Evolutionary conservation across 768 basidiomycete genomes (phyloP), one percentile per base, ranked within the genome.

Genomic region (Chalciporus pseudorubinellus): DNA sequence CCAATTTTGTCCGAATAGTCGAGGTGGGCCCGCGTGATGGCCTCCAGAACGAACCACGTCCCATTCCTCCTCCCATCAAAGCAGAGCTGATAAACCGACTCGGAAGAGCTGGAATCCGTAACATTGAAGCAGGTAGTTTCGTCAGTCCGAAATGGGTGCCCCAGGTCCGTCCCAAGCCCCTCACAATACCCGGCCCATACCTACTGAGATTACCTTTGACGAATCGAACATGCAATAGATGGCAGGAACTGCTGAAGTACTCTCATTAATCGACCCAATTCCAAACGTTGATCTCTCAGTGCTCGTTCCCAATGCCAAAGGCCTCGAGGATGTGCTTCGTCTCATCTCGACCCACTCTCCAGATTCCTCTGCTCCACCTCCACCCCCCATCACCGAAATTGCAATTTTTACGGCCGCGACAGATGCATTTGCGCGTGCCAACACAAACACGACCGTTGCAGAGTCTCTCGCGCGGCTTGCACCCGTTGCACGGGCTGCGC

Each of bases 141-240:
- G 93, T 95, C 51, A 90, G 90, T 67, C 89, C 89, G 0, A 93
- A 92, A 69, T 92, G 92, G 88, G 88, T 95, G 21, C 93, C 92
- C 0, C 93, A 95, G 81, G 93, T 62, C 19, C 18, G 62, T 59
- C 29, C 13, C 84, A 55, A 44, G 75, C 29, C 26, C 6, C 10
- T 68, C 40, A 26, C 26, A 26, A 42, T 3, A 4, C 26, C 13
- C 28, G n/a, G 29, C 5, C 43, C 22, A 19, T 39, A 21, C 33
- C 22, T 18, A 11, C 14, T 6, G 11, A 44, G 14, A 39, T 26
- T 26, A 9, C 26, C 6, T n/a, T n/a, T n/a, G n/a, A 47, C 52
- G 45, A 28, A 45, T 14, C 18, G 22, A 20, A 16, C 36, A 43
- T 28, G 28, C 22, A 16, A 51, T 56, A 95, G 91, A 93, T 95